phyloP scores from a whole-genome alignment of 345 rosid genomes.

The Pistacia atlantica region DNA sequence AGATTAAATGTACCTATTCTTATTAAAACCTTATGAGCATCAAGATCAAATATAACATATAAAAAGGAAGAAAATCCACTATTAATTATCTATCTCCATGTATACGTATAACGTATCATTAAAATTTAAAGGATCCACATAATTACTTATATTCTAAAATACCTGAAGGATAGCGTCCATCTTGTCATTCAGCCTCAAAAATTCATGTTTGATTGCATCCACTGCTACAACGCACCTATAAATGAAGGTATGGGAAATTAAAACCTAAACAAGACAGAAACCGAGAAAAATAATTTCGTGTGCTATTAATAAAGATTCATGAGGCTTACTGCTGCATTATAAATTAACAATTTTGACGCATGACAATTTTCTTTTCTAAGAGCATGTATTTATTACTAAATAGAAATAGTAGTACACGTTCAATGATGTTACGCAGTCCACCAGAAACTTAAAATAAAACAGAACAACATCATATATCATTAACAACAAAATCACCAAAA shows the following conservation, averaged over 20 bases:
- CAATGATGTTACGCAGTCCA: neutral
- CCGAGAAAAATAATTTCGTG: neutral
- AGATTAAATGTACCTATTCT: neutral
- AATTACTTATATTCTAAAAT: neutral
- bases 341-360: neutral
- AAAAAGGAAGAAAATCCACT: neutral
- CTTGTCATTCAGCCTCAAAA: neutral
- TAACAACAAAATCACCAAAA: neutral
- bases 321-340: neutral
- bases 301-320: neutral
- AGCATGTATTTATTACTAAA: neutral
- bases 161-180: conserved; percentile 7
- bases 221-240: conserved; percentile 16
- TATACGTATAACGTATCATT: too few species aligned
- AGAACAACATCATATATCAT: neutral
- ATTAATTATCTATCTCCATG: neutral
- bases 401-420: neutral
- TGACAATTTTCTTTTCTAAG: neutral
- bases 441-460: neutral
- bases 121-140: neutral
- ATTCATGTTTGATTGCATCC: conserved; percentile 17
- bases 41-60: neutral
- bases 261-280: neutral
- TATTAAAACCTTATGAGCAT: neutral
- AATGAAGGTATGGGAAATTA: neutral